phyloP scores from a whole-genome alignment of 192 early-diverging fungal species.

The Coemansia sp. region DNA sequence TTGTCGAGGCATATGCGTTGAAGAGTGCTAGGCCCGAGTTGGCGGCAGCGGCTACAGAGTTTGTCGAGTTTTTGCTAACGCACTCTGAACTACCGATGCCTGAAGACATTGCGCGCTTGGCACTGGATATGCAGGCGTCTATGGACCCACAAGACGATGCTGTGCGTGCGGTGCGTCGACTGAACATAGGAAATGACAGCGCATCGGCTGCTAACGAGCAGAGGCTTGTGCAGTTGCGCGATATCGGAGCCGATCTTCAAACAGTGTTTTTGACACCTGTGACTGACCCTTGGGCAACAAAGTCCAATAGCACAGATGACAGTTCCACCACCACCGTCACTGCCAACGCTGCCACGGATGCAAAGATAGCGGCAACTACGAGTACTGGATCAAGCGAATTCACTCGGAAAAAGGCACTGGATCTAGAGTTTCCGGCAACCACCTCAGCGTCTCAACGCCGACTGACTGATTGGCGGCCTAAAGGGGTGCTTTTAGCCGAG shows the following conservation, averaged over 20 bases:
- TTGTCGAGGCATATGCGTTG: conserved; percentile 33
- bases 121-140: conserved; percentile 22
- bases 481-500: conserved; percentile 74
- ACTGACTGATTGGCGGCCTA: conserved; percentile 66
- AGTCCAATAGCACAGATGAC: too few species aligned
- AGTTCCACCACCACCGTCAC: background rate
- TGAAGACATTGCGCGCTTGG: conserved; percentile 11
- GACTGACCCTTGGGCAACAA: conserved; percentile 27
- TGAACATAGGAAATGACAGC: too few species aligned
- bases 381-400: conserved; percentile 7
- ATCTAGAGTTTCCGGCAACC: conserved; percentile 47
- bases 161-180: background rate
- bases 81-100: conserved; percentile 29
- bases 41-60: conserved; percentile 17
- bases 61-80: conserved; percentile 26
- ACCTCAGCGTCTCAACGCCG: conserved; percentile 13
- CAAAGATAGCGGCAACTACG: too few species aligned
- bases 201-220: background rate
- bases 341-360: background rate
- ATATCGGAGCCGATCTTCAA: conserved; percentile 34
- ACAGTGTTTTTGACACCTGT: conserved; percentile 46
- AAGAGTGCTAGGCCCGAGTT: conserved; percentile 10
- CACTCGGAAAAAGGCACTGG: conserved; percentile 53
- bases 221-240: conserved; percentile 25
- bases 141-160: background rate